Conservation (phyloP, 2,329 filamentous ascomycete species). For the Epichloe sylvatica region DNA sequence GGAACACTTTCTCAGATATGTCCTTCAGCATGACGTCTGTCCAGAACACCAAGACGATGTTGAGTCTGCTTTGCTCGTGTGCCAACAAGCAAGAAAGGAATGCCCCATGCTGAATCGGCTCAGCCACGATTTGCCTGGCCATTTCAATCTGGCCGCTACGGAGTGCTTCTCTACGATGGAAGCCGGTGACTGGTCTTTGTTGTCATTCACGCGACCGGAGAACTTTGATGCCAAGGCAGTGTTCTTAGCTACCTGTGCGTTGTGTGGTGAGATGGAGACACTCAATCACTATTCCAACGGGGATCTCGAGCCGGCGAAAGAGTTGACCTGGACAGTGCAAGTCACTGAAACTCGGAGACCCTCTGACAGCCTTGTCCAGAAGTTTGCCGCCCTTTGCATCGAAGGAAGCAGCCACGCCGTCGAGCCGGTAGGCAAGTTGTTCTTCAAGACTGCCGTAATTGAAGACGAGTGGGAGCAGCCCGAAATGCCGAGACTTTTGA, state of each 20-base stretch:
- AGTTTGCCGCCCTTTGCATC: conserved; percentile 30
- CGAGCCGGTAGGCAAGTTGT: conserved; percentile 30
- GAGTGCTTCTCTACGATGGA: conserved; percentile 43
- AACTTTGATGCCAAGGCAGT: conserved; percentile 27
- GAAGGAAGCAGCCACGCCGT: conserved; percentile 19
- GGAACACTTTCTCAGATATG: conserved; percentile 77
- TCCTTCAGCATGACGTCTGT: conserved; percentile 73
- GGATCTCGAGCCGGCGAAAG: conserved; percentile 22
- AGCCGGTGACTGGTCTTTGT: conserved; percentile 17
- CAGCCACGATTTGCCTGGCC: conserved; percentile 47
- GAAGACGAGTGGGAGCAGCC: conserved; percentile 33
- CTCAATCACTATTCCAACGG: conserved; percentile 15
- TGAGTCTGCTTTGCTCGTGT: conserved; percentile 49
- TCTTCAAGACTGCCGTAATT: conserved; percentile 30
- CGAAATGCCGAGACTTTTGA: conserved; percentile 5
- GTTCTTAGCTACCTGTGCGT: conserved; percentile 30
- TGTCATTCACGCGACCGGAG: conserved; percentile 19
- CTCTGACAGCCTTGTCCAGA: conserved; percentile 23
- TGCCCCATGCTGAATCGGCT: conserved; percentile 44
- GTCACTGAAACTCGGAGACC: conserved; percentile 39
- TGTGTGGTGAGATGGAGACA: conserved; percentile 21
- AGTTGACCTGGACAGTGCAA: conserved; percentile 45
- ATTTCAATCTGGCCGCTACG: conserved; percentile 66
- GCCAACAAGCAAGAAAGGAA: conserved; percentile 52
- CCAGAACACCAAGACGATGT: conserved; percentile 63